Evolutionary conservation across 2,329 filamentous ascomycete species (phyloP).

Genomic region (Calonectria pteridis): DNA sequence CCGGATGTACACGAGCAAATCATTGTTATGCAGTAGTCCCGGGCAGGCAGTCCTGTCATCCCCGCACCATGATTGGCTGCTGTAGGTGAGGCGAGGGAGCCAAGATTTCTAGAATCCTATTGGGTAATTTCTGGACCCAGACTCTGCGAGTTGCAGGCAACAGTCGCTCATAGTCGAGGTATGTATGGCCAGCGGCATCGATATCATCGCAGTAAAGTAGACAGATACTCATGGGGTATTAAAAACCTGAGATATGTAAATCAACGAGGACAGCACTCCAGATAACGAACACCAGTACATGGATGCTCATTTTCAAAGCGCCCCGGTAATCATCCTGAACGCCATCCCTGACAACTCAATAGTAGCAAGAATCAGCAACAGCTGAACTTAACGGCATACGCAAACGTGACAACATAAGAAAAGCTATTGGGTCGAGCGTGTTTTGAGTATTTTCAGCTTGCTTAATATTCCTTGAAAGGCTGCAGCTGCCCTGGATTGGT

Average conservation of each 20-base stretch:
- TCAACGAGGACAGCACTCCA: too few relatives aligned
- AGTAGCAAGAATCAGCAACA: background rate
- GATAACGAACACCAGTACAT: too few relatives aligned
- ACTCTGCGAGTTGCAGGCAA: background rate
- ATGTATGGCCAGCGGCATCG: too few relatives aligned
- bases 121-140: background rate
- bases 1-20: background rate
- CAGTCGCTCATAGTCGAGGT: too few relatives aligned
- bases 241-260: too few relatives aligned
- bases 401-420: background rate
- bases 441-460: background rate
- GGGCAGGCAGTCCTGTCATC: background rate
- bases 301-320: too few relatives aligned
- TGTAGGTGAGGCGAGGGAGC: background rate
- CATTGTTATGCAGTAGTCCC: background rate
- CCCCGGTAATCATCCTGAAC: too few relatives aligned
- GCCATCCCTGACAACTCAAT: background rate
- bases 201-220: too few relatives aligned
- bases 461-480: background rate
- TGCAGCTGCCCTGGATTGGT: background rate
- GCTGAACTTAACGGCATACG: background rate
- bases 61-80: background rate
- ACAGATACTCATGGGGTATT: too few relatives aligned
- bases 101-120: background rate
- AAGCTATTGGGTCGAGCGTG: too few relatives aligned